These are phyloP conservation scores for Petasospora rhodanensis DNA, from an alignment of 1,139 yeast species.

Conservation along the genomic window DNA sequence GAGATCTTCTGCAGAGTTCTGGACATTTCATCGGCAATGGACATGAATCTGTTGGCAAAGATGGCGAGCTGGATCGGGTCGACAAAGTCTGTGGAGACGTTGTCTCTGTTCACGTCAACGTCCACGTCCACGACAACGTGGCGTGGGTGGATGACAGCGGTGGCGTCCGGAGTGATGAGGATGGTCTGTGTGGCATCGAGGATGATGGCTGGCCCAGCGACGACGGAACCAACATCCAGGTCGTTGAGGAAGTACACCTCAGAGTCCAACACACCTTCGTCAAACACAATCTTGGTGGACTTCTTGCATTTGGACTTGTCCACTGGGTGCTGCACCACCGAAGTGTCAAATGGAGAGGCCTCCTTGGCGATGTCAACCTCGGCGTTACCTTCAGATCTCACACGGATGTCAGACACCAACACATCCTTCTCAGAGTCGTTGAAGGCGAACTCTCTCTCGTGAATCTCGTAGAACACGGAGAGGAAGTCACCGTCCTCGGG, in stretches of 20 bases:
- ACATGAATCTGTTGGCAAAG: slow-evolving; percentile 60
- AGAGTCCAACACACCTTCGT: slow-evolving; percentile 36
- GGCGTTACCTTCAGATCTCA: slow-evolving; percentile 56
- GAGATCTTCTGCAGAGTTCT: slow-evolving; percentile 56
- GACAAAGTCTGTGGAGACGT: slow-evolving; percentile 31
- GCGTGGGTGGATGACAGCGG: slow-evolving; percentile 36
- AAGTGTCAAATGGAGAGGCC: slow-evolving; percentile 26
- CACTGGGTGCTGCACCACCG: slow-evolving; percentile 10
- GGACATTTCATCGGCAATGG: slow-evolving; percentile 66
- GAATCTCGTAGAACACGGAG: slow-evolving; percentile 41
- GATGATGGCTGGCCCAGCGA: slow-evolving; percentile 45
- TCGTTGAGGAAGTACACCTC: slow-evolving; percentile 34
- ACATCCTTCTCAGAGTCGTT: slow-evolving; percentile 51
- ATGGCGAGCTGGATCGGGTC: slow-evolving; percentile 57
- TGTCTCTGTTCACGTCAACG: slow-evolving; percentile 23
- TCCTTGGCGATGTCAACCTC: slow-evolving; percentile 16
- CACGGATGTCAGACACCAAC: slow-evolving; percentile 77
- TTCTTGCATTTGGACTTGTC: slow-evolving; percentile 10
- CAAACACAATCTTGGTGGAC: slow-evolving; percentile 27
- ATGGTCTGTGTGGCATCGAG: slow-evolving; percentile 48
- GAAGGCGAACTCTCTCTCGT: slow-evolving; percentile 68
- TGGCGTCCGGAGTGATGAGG: slow-evolving; percentile 41
- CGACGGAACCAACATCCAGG: slow-evolving; percentile 31
- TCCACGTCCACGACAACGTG: slow-evolving; percentile 33
- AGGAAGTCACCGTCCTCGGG: slow-evolving; percentile 29